These are phyloP conservation scores for Tricholoma hemisulphureum DNA, from an alignment of 768 basidiomycete species.

Conservation along the genomic window DNA sequence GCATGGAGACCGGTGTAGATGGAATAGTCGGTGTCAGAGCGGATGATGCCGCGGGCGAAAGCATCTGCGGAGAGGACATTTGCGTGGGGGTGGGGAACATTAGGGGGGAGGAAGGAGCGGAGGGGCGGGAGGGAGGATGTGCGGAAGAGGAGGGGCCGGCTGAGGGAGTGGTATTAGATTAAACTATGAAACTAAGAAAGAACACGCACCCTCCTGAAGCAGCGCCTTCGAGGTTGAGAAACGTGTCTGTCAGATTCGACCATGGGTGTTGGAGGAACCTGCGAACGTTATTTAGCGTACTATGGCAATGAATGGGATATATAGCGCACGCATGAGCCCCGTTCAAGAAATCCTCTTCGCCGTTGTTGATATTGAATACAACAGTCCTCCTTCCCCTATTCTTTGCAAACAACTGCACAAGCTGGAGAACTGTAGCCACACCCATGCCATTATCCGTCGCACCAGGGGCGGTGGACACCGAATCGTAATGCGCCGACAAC, in stretches of 20 bases:
- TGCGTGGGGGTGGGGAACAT: conserved; percentile 67
- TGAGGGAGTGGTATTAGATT: conserved; percentile 21
- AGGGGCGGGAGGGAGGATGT: conserved; percentile 60
- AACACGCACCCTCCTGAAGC: conserved; percentile 66
- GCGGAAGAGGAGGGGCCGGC: conserved; percentile 76
- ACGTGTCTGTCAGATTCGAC: conserved; percentile 61
- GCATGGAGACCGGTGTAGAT: conserved; percentile 44
- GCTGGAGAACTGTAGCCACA: conserved; percentile 21
- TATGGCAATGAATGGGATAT: conserved; percentile 2
- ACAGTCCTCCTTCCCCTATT: conserved; percentile 45
- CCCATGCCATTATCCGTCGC: conserved; percentile 60
- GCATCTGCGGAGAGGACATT: conserved; percentile 69
- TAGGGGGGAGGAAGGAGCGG: conserved; percentile 43
- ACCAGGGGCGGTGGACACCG: conserved; percentile 72
- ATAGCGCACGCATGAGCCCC: conserved; percentile 60
- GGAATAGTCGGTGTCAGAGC: conserved; percentile 71
- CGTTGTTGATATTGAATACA: conserved; percentile 84
- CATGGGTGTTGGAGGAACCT: conserved; percentile 77
- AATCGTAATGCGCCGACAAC: conserved; percentile 82
- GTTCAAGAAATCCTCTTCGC: conserved; percentile 74
- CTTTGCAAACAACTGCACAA: conserved; percentile 50
- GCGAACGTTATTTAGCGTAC: neutral
- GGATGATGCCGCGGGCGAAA: conserved; percentile 62
- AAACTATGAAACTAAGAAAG: neutral
- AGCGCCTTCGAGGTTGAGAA: conserved; percentile 84